These are phyloP conservation scores for Cornus kousa DNA, from an alignment of 148 eudicot genomes.

Conservation along the genomic window DNA sequence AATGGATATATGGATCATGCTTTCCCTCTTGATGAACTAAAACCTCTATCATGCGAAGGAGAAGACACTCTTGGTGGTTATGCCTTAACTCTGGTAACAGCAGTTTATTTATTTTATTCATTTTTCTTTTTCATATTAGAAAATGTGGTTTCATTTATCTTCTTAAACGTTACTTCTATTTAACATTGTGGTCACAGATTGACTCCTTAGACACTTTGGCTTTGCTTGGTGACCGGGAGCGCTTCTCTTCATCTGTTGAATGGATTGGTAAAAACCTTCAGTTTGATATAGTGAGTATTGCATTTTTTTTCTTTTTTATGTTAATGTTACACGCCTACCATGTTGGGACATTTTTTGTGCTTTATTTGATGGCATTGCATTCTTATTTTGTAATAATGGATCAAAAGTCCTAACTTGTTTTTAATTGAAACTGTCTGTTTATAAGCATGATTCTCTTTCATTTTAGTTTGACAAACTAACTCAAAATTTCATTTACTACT, in stretches of 20 bases:
- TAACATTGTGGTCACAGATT: conserved; percentile 46
- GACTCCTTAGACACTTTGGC: conserved; percentile 95
- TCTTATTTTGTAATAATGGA: neutral
- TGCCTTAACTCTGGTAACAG: conserved; percentile 84
- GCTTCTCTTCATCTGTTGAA: conserved; percentile 78
- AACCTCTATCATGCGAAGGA: conserved; percentile 84
- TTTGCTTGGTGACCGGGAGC: conserved; percentile 81
- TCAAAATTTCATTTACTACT: neutral
- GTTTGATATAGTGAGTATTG: conserved; percentile 90
- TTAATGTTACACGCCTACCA: neutral
- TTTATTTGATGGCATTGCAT: neutral
- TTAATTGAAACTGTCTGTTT: neutral
- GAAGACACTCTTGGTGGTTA: conserved; percentile 98
- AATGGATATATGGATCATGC: conserved; percentile 96
- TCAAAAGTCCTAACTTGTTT: neutral
- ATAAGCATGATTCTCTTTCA: neutral
- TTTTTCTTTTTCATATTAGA: neutral
- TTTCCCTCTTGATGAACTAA: conserved; percentile 91
- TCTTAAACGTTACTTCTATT: neutral
- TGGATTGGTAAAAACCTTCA: conserved; percentile 95
- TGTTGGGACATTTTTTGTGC: neutral
- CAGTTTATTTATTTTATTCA: neutral
- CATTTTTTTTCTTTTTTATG: conserved; percentile 4
- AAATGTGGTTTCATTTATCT: neutral
- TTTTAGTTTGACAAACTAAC: neutral